Evolutionary conservation across 129 eudicot species (phyloP), one percentile per base, ranked within the genome.

Genomic region (Pittosporum tobira): DNA sequence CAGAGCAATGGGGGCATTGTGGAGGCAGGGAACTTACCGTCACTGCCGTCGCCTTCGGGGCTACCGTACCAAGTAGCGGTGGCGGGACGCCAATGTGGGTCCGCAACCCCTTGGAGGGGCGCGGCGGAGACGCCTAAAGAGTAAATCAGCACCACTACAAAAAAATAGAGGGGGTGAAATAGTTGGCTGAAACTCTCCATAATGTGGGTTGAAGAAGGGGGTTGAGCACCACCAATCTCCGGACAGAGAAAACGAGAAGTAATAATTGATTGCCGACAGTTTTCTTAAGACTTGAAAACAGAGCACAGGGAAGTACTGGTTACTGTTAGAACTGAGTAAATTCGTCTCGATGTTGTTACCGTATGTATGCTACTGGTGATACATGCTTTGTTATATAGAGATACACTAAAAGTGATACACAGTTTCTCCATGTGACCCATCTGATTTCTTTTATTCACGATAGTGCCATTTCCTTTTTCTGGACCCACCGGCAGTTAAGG

Each of bases 31-130:
- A 23, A 19, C 55, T 6, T 60, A 87, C 95, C 99, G 53, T 76
- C 66, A 44, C 99, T 93, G 18, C 99, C 99, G 29, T 93, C 99
- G 65, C 99, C 99, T 30, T 93, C 84, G 25, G 94, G 84, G 55
- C 87, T 80, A 29, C 99, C 99, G 69, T 93, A 93, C 99, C 99
- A 93, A 6, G 99, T 93, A 5, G 99, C 96, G 34, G 94, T 83
- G 42, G 99, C 99, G 30, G 90, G 88, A 19, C 73, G 71, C 99
- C 99, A 93, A 71, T 77, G 88, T 14, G 69, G 60, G 87, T 51
- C 81, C 4, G 51, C 20, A 0, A 60, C 27, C 16, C 44, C 71
- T 44, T 20, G 56, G 1, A 71, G 49, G 34, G 83, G 68, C 13
- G 31, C 52, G 43, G 76, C 55, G 28, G 84, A 57, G 61, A 72